Base-by-base conservation (phyloP, 2,329 filamentous ascomycete species). In the Didymella pinodella region DNA sequence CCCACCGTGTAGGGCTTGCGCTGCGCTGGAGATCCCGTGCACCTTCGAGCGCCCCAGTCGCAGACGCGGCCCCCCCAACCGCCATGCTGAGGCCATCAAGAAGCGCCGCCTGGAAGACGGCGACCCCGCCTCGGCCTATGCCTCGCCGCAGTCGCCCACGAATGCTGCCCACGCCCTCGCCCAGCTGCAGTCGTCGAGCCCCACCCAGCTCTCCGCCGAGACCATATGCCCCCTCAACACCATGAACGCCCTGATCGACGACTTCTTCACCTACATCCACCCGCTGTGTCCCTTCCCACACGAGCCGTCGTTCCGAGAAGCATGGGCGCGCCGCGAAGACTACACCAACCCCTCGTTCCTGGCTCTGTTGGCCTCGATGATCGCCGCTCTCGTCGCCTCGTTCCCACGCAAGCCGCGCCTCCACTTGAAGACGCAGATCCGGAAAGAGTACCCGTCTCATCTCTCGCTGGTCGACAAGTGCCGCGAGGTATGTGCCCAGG, bases 181-280 rank as follows among this genome's bases (percentile, higher is more conserved):
- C 29, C 79, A 82, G 47, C 79, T 84, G 40, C 77, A 81, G 31
- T 78, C 79, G 16, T 78, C 79, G 59, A 76, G 79, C 5, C 77
- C 82, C 18, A 70, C 71, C 20, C 77, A 79, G 41, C 74, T 84
- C 10, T 85, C 85, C 3, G 83, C 88, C 47, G 90, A 93, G 71
- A 81, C 85, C 2, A 92, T 93, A 61, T 90, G 89, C 40, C 88
- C 90, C 0, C 82, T 89, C 75, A 84, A 86, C 7, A 86, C 89
- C 11, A 79, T 93, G 51, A 84, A 89, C 67, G 82, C 89, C 2
- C 81, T 93, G 16, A 85, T 93, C 57, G 89, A 93, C 73, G 90
- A 93, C 78, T 93, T 91, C 82, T 93, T 93, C 77, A 92, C 88
- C 18, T 92, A 92, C 73, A 89, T 93, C 52, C 89, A 93, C 67